Conservation (phyloP, 2,329 filamentous ascomycete genomes). For the Huntiella decipiens region DNA sequence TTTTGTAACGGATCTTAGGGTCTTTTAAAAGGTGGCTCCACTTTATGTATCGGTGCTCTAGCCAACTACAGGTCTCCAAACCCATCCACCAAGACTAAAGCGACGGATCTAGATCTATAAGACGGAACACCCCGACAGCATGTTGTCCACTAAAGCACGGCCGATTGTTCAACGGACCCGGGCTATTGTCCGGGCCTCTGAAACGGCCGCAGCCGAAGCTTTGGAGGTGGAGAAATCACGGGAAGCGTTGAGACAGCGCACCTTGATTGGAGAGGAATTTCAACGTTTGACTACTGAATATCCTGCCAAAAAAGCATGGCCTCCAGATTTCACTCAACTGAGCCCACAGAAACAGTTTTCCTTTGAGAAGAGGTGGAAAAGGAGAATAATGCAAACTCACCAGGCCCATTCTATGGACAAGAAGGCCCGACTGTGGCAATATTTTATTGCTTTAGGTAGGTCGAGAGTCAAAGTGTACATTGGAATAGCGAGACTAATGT, state of each 20-base stretch:
- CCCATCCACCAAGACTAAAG: too few relatives aligned
- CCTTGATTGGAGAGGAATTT: neutral
- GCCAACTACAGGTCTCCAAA: too few relatives aligned
- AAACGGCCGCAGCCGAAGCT: conserved; percentile 4
- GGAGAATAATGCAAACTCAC: conserved; percentile 43
- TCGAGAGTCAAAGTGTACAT: conserved; percentile 6
- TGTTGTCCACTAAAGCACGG: too few relatives aligned
- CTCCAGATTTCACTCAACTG: conserved; percentile 54
- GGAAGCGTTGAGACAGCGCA: conserved; percentile 11
- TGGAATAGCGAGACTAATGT: neutral
- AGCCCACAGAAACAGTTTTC: conserved; percentile 55
- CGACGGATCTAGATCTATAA: too few relatives aligned
- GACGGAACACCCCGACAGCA: too few relatives aligned
- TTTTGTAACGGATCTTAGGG: too few relatives aligned
- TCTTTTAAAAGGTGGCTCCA: too few relatives aligned
- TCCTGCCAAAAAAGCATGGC: conserved; percentile 55
- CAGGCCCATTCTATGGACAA: conserved; percentile 46
- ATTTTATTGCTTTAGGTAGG: conserved; percentile 36
- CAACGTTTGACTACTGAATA: conserved; percentile 31
- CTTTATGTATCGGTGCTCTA: too few relatives aligned
- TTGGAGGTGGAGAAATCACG: neutral
- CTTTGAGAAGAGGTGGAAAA: conserved; percentile 62
- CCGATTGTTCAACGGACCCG: neutral
- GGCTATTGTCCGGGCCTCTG: conserved; percentile 1
- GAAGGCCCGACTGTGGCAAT: conserved; percentile 44